phyloP scores from a whole-genome alignment of 2,329 filamentous ascomycete genomes.

The Xylariaceae sp. region DNA sequence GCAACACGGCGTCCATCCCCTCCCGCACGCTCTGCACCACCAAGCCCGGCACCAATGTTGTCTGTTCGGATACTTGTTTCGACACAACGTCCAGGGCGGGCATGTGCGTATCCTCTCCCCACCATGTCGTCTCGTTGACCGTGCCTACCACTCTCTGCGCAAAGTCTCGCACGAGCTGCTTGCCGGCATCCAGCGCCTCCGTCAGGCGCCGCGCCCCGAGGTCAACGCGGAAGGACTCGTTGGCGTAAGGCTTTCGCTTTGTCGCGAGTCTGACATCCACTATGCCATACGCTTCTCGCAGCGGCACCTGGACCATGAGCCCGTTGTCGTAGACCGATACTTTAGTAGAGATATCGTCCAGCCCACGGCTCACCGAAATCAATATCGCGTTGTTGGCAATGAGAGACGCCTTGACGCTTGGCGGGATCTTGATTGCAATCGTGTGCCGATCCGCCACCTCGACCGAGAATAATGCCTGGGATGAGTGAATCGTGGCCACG shows the following conservation, averaged over 20 bases:
- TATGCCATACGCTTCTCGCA: constrained; percentile 51
- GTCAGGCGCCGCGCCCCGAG: constrained; percentile 48
- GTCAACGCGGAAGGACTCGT: constrained; percentile 55
- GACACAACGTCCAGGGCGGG: constrained; percentile 28
- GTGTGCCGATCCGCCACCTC: constrained; percentile 43
- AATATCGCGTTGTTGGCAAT: constrained; percentile 51
- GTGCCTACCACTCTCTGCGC: constrained; percentile 39
- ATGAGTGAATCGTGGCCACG: constrained; percentile 23
- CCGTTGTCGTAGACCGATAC: constrained; percentile 45
- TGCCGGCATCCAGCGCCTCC: constrained; percentile 40
- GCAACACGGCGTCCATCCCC: constrained; percentile 20
- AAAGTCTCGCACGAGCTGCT: constrained; percentile 34
- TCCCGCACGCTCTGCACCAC: constrained; percentile 27
- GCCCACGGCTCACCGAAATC: constrained; percentile 48
- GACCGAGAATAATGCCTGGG: constrained; percentile 40
- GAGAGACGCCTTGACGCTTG: constrained; percentile 47
- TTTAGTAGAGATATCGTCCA: constrained; percentile 43
- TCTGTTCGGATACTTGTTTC: constrained; percentile 29
- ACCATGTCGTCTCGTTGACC: constrained; percentile 32
- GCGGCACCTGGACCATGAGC: constrained; percentile 47
- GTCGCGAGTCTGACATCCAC: constrained; percentile 55
- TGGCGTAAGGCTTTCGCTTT: constrained; percentile 53
- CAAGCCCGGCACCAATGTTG: constrained; percentile 27
- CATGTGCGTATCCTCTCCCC: constrained; percentile 30
- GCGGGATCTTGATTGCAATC: constrained; percentile 50